A percentile compares a stretch with the other conserved stretches of the same genome.
phyloP scores from a whole-genome alignment of 176 grass and related monocot species.

The Musa acuminata region DNA sequence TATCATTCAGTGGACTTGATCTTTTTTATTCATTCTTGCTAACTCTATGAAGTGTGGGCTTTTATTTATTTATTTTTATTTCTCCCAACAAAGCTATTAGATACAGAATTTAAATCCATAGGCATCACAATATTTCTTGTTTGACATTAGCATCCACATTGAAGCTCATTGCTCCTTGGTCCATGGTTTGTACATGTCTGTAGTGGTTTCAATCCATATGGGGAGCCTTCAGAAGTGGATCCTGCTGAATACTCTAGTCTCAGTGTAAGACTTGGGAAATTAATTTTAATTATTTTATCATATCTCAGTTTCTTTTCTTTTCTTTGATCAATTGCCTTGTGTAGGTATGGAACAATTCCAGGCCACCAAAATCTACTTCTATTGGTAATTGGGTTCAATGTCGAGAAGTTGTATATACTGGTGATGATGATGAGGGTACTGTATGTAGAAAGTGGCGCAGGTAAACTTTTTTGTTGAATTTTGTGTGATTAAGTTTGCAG shows the following conservation, averaged over 20 bases:
- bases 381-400: constrained; percentile 96
- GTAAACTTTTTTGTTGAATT: constrained; percentile 27
- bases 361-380: constrained; percentile 33
- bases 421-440: constrained; percentile 39
- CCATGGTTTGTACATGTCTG: not conserved
- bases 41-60: too few relatives aligned
- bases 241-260: constrained; percentile 35
- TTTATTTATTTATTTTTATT: too few relatives aligned
- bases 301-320: constrained; percentile 12
- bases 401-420: constrained; percentile 36
- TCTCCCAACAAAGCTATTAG: too few relatives aligned
- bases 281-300: constrained; percentile 11
- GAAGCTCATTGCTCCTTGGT: too few relatives aligned
- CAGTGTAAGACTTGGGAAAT: constrained; percentile 46
- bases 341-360: constrained; percentile 22
- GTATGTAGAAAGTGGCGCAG: constrained; percentile 95
- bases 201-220: constrained; percentile 28
- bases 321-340: constrained; percentile 29
- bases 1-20: too few relatives aligned
- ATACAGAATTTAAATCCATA: too few relatives aligned
- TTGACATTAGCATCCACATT: too few relatives aligned
- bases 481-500: not conserved
- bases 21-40: too few relatives aligned
- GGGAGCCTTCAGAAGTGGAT: constrained; percentile 38
- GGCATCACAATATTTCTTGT: too few relatives aligned